Evolutionary conservation across 495 filamentous ascomycete genomes (phyloP).

Genomic region (Penicillium macrosclerotiorum): DNA sequence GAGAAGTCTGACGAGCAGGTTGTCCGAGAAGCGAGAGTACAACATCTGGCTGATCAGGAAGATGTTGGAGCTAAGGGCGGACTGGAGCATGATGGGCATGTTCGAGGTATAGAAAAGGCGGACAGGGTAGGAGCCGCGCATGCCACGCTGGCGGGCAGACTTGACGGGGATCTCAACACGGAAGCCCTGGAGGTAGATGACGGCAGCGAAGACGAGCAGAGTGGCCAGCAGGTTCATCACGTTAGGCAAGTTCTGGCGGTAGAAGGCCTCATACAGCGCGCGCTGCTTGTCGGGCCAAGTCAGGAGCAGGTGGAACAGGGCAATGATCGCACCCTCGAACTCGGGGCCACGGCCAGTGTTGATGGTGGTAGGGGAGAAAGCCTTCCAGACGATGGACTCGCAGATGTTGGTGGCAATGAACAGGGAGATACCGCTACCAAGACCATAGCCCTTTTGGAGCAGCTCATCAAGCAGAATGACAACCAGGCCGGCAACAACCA

Average conservation of each 20-base stretch:
- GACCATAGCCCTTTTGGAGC: constrained; percentile 98
- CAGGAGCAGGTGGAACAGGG: constrained; percentile 95
- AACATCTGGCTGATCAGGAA: constrained; percentile 99
- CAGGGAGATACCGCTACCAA: constrained; percentile 96
- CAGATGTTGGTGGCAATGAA: constrained; percentile 99
- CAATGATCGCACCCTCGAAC: constrained; percentile 98
- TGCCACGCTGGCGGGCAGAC: constrained; percentile 96
- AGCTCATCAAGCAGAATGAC: constrained; percentile 99
- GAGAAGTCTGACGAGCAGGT: constrained; percentile 92
- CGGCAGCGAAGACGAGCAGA: constrained; percentile 87
- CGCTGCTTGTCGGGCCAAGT: constrained; percentile 99
- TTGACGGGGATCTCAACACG: constrained; percentile 99
- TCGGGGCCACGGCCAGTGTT: constrained; percentile 99
- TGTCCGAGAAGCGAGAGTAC: constrained; percentile 96
- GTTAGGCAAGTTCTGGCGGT: constrained; percentile 98
- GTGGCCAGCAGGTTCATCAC: constrained; percentile 98
- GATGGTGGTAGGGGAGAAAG: constrained; percentile 97
- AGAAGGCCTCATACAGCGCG: constrained; percentile 96
- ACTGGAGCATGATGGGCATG: constrained; percentile 99
- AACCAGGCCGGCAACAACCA: constrained; percentile 93
- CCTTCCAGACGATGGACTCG: constrained; percentile 99
- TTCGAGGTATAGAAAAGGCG: constrained; percentile 66
- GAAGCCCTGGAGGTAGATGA: constrained; percentile 99
- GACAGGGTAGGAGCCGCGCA: constrained; percentile 76
- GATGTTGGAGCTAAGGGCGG: constrained; percentile 96